Conservation (phyloP, 75 land plant species). For the Sequoiadendron giganteum region DNA sequence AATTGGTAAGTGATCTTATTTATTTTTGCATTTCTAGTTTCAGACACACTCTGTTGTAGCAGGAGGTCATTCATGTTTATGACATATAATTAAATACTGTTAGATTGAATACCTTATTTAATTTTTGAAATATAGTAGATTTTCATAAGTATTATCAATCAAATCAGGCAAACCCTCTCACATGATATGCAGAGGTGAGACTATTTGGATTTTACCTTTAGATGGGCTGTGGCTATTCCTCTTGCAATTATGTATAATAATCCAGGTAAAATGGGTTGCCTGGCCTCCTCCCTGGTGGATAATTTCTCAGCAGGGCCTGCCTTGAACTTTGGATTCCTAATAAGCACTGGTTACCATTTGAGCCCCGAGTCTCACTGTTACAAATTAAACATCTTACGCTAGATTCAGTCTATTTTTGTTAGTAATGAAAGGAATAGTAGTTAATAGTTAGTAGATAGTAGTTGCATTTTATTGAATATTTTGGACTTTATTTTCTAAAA, state of each 20-base stretch:
- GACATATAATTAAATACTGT: not conserved
- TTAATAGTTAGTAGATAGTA: not conserved
- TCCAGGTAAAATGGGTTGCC: not conserved
- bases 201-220: not conserved
- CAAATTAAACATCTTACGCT: not conserved
- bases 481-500: not conserved
- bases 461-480: not conserved
- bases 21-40: not conserved
- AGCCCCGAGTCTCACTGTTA: not conserved
- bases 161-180: not conserved
- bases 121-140: not conserved
- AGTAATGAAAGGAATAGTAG: not conserved
- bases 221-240: not conserved
- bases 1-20: conserved; percentile 22
- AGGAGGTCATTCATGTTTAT: not conserved
- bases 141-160: not conserved
- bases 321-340: not conserved
- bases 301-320: not conserved
- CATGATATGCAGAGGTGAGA: not conserved
- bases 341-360: not conserved
- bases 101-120: not conserved
- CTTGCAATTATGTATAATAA: not conserved
- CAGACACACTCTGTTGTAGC: not conserved
- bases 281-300: not conserved
- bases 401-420: not conserved